phyloP scores from a whole-genome alignment of 371 early-diverging fungal species.

The Mortierella sp. region DNA sequence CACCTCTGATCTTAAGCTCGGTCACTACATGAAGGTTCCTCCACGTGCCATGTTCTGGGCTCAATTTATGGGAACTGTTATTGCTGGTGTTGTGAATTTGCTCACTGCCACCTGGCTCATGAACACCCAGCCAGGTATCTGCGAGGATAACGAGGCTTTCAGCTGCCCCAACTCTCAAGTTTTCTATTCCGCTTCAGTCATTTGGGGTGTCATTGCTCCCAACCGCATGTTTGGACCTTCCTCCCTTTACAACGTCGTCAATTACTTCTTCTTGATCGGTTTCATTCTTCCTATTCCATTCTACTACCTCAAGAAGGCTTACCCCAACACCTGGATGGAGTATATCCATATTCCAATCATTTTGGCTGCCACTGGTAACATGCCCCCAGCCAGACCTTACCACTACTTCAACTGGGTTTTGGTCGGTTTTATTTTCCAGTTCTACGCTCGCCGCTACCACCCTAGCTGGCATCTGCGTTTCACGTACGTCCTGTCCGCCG shows the following conservation, averaged over 20 bases:
- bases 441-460: slow-evolving; percentile 66
- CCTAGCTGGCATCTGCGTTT: slow-evolving; percentile 78
- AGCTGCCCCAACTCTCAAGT: slow-evolving; percentile 34
- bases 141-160: slow-evolving; percentile 23
- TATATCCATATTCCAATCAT: slow-evolving; percentile 51
- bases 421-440: slow-evolving; percentile 76
- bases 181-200: slow-evolving; percentile 58
- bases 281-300: slow-evolving; percentile 69
- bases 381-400: slow-evolving; percentile 50
- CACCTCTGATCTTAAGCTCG: slow-evolving; percentile 64
- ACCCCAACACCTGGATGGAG: slow-evolving; percentile 44
- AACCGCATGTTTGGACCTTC: slow-evolving; percentile 74
- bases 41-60: slow-evolving; percentile 64
- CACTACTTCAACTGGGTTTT: slow-evolving; percentile 71
- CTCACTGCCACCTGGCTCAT: slow-evolving; percentile 35
- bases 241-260: slow-evolving; percentile 68
- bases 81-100: slow-evolving; percentile 37
- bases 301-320: slow-evolving; percentile 58
- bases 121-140: slow-evolving; percentile 16
- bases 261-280: slow-evolving; percentile 70
- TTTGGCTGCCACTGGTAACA: slow-evolving; percentile 39
- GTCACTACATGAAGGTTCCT: slow-evolving; percentile 71
- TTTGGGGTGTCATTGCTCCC: slow-evolving; percentile 83
- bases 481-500: slow-evolving; percentile 81
- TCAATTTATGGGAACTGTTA: slow-evolving; percentile 62